A percentile compares a stretch with the other conserved stretches of the same genome.
These are phyloP conservation scores for Leccinum fibrillosum DNA, from an alignment of 768 basidiomycete species.

Conservation along the genomic window DNA sequence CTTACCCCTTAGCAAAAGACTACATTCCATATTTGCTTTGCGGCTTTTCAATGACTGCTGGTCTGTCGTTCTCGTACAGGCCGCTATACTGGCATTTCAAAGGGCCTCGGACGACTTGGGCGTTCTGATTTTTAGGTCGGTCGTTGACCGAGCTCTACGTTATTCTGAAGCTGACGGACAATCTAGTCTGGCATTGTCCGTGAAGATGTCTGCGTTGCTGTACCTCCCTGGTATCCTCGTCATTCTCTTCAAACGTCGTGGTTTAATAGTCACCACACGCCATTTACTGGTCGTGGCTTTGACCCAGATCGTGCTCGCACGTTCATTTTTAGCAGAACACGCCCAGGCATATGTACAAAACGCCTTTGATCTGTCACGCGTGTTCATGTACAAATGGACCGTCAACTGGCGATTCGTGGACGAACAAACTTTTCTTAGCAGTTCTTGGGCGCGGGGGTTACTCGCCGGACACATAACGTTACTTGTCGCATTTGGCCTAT, in stretches of 20 bases:
- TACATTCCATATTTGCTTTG: conserved; percentile 90
- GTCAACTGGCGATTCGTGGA: conserved; percentile 94
- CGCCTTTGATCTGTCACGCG: conserved; percentile 85
- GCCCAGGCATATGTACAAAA: conserved; percentile 62
- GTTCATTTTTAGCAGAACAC: conserved; percentile 65
- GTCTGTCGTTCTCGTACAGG: conserved; percentile 65
- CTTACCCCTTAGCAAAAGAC: conserved; percentile 84
- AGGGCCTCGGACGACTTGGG: conserved; percentile 57
- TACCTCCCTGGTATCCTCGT: conserved; percentile 89
- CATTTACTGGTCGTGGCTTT: conserved; percentile 40
- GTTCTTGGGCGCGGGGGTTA: conserved; percentile 56
- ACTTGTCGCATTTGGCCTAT: conserved; percentile 63
- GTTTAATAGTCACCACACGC: conserved; percentile 49
- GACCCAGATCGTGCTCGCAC: conserved; percentile 59
- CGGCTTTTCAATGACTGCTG: conserved; percentile 96
- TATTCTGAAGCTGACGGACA: neutral
- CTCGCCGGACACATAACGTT: conserved; percentile 61
- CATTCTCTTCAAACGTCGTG: conserved; percentile 71
- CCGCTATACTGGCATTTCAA: conserved; percentile 65
- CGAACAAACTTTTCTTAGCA: conserved; percentile 72
- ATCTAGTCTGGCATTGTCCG: conserved; percentile 59
- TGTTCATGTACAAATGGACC: conserved; percentile 95
- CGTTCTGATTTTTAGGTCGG: conserved; percentile 71
- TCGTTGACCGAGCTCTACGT: neutral
- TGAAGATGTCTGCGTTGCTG: conserved; percentile 93